Conservation (phyloP, 805 yeast species). For the Candida sonorensis region DNA sequence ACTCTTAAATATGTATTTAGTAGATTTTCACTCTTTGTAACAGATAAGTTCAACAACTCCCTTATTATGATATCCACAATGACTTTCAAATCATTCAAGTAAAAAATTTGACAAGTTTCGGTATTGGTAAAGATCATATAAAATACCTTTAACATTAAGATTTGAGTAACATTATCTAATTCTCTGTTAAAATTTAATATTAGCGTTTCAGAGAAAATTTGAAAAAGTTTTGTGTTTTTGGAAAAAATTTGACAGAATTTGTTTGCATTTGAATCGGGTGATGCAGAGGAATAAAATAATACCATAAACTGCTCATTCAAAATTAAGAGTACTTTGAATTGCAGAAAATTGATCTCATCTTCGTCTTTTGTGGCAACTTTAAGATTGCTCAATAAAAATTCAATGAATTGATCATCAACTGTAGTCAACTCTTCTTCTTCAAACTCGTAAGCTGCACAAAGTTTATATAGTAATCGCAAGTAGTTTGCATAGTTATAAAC, state of each 20-base stretch:
- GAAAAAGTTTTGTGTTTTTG: slow-evolving; percentile 34
- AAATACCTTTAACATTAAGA: slow-evolving; percentile 71
- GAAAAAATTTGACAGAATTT: slow-evolving; percentile 52
- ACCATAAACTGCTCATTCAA: slow-evolving; percentile 88
- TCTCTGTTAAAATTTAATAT: slow-evolving; percentile 75
- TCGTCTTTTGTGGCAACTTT: slow-evolving; percentile 36
- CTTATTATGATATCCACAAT: slow-evolving; percentile 77
- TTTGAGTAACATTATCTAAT: slow-evolving; percentile 61
- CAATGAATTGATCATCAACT: slow-evolving; percentile 39
- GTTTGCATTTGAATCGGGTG: slow-evolving; percentile 22
- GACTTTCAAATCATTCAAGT: slow-evolving; percentile 79
- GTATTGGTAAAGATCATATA: slow-evolving; percentile 67
- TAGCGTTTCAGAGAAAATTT: slow-evolving; percentile 59
- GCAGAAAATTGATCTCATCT: slow-evolving; percentile 56
- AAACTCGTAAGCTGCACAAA: slow-evolving; percentile 45
- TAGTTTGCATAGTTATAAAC: slow-evolving; percentile 22
- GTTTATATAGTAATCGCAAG: slow-evolving; percentile 48
- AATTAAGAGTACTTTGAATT: slow-evolving; percentile 64
- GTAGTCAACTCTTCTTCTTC: slow-evolving; percentile 32
- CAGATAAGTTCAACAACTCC: slow-evolving; percentile 64
- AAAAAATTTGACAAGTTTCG: slow-evolving; percentile 59
- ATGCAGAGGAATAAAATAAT: slow-evolving; percentile 28
- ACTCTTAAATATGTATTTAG: slow-evolving; percentile 72
- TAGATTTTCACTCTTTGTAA: slow-evolving; percentile 44
- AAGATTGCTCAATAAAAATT: slow-evolving; percentile 40